Percentiles rank a stretch among this genome's conserved stretches.
Conservation (phyloP, 352 stramenopile genomes). For the Phytophthora sojae region DNA sequence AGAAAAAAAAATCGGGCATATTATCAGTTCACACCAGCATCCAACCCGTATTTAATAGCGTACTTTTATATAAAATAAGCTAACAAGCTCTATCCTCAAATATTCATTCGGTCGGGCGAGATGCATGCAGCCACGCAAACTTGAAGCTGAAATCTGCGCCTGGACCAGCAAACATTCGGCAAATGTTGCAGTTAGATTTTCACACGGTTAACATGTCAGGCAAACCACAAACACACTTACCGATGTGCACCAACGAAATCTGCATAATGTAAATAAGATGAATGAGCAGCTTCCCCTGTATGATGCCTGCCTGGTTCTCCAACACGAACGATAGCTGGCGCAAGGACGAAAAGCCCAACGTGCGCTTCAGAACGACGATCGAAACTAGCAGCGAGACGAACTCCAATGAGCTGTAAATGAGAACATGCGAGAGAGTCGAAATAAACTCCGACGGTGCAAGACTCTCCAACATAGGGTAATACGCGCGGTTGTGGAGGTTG, state of each 20-base stretch:
- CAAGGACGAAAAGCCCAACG: slow-evolving; percentile 15
- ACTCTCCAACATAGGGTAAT: background rate
- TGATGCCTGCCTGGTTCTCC: slow-evolving; percentile 4
- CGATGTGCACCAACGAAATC: slow-evolving; percentile 2
- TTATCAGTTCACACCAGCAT: too few relatives aligned
- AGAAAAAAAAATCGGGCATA: too few relatives aligned
- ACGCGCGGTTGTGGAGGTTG: background rate
- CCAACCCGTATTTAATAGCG: too few relatives aligned
- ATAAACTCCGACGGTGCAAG: background rate
- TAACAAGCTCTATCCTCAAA: too few relatives aligned
- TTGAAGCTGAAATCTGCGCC: slow-evolving; percentile 9
- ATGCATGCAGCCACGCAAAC: slow-evolving; percentile 2
- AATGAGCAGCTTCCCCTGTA: slow-evolving; percentile 29
- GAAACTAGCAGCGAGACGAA: background rate
- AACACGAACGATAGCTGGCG: slow-evolving; percentile 33
- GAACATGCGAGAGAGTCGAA: background rate
- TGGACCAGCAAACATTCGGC: background rate
- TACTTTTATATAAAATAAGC: too few relatives aligned
- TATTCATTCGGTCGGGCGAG: background rate
- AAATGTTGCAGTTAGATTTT: too few relatives aligned
- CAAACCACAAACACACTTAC: background rate
- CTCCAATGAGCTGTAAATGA: slow-evolving; percentile 4
- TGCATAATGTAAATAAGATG: slow-evolving; percentile 1
- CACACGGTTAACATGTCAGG: background rate
- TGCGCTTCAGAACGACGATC: slow-evolving; percentile 5